Evolutionary conservation across 2,329 filamentous ascomycete species (phyloP).

Genomic region (Cytospora piceae): DNA sequence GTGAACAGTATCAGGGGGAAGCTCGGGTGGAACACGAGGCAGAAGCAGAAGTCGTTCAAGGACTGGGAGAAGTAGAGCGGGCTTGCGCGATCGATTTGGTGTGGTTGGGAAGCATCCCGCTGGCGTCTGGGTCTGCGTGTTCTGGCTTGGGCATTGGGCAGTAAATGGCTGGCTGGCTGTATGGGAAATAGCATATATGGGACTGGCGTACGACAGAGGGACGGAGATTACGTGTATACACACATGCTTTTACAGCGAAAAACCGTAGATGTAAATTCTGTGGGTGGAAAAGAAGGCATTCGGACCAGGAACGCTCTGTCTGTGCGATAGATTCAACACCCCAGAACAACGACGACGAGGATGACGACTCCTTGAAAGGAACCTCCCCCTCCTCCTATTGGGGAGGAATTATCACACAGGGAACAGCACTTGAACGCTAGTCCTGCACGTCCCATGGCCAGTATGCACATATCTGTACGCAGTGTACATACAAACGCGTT

Average conservation of each 20-base stretch:
- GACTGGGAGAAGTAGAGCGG: constrained; percentile 43
- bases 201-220: background rate
- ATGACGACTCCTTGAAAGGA: background rate
- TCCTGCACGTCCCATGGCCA: background rate
- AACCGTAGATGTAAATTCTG: background rate
- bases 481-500: background rate
- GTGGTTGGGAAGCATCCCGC: too few relatives aligned
- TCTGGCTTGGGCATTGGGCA: background rate
- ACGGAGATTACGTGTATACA: background rate
- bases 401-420: background rate
- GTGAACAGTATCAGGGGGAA: constrained; percentile 80
- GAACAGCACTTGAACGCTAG: background rate
- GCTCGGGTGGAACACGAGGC: constrained; percentile 79
- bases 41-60: constrained; percentile 70
- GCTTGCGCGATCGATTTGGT: background rate
- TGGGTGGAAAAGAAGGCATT: background rate
- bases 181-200: background rate
- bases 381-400: background rate
- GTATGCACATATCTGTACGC: background rate
- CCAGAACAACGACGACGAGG: background rate
- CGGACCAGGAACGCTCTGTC: background rate
- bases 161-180: background rate
- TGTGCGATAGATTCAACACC: background rate
- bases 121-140: background rate
- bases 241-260: background rate